These are phyloP conservation scores for Podospora anserina DNA, from an alignment of 495 filamentous ascomycete genomes.

Conservation along the genomic window DNA sequence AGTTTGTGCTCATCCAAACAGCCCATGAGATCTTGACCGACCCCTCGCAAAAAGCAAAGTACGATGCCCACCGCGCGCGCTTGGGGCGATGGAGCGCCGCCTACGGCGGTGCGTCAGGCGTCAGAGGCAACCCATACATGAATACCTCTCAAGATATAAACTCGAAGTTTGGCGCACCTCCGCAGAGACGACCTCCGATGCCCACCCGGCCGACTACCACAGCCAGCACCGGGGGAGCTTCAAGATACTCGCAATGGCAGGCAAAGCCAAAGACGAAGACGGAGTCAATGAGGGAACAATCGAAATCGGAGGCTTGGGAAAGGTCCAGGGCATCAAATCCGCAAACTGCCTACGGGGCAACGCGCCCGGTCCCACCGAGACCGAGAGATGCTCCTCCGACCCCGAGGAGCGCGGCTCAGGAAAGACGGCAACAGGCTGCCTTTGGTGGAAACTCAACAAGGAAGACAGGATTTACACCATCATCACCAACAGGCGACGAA, in stretches of 20 bases:
- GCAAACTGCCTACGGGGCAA: constrained; percentile 16
- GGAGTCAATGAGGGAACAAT: constrained; percentile 56
- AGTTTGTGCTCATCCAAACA: constrained; percentile 80
- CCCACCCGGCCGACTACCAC: constrained; percentile 32
- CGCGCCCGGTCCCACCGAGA: constrained; percentile 8
- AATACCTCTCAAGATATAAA: constrained; percentile 41
- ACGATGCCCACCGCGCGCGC: constrained; percentile 63
- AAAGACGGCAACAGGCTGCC: constrained; percentile 42
- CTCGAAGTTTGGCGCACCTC: constrained; percentile 39
- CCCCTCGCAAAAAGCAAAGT: constrained; percentile 61
- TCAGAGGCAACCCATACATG: constrained; percentile 53
- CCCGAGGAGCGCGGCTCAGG: constrained; percentile 43
- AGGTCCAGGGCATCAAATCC: constrained; percentile 51
- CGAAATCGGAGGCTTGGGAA: constrained; percentile 64
- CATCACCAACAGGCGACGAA: constrained; percentile 45
- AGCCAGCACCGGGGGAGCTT: constrained; percentile 13
- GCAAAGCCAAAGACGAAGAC: constrained; percentile 51
- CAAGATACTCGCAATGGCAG: constrained; percentile 28
- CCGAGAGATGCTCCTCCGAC: constrained; percentile 24
- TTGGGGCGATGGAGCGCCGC: constrained; percentile 25
- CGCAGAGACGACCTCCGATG: constrained; percentile 41
- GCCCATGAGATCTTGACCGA: constrained; percentile 83
- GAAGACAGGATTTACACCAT: constrained; percentile 38
- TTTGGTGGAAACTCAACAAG: constrained; percentile 37
- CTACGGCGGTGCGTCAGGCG: constrained; percentile 43